These are phyloP conservation scores for Lachnellula arida DNA, from an alignment of 2,329 filamentous ascomycete genomes.

Conservation along the genomic window DNA sequence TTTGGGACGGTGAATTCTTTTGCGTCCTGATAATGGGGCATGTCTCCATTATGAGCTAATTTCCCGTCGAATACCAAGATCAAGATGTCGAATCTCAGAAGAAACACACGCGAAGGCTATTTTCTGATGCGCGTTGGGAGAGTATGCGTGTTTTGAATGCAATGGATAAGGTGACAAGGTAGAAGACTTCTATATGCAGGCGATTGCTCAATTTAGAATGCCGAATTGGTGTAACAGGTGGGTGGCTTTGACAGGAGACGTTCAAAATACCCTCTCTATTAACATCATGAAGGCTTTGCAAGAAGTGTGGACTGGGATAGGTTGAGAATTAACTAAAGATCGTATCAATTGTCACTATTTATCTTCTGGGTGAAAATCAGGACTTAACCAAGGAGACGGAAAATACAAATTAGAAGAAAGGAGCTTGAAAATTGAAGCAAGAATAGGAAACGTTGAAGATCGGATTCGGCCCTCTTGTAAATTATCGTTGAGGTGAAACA, in stretches of 20 bases:
- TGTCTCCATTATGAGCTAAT: neutral
- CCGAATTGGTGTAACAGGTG: constrained; percentile 39
- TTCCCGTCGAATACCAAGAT: neutral
- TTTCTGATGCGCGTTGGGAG: neutral
- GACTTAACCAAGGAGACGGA: no score
- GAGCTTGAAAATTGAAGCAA: no score
- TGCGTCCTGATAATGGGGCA: neutral
- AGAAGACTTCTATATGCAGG: constrained; percentile 41
- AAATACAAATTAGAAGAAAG: no score
- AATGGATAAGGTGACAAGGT: constrained; percentile 31
- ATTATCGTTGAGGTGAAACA: no score
- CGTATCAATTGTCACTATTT: no score
- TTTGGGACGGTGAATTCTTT: neutral
- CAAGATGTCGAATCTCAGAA: neutral
- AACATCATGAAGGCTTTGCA: neutral
- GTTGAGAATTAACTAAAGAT: no score
- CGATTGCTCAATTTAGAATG: constrained; percentile 40
- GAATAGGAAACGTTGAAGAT: no score
- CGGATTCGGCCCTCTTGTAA: no score
- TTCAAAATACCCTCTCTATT: neutral
- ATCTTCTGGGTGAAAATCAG: no score
- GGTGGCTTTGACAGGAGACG: constrained; percentile 46
- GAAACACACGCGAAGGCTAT: neutral
- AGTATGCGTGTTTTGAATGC: constrained; percentile 36
- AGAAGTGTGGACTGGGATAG: no score